These are phyloP conservation scores for Agrocybe pediades DNA, from an alignment of 768 basidiomycete genomes.

Conservation along the genomic window DNA sequence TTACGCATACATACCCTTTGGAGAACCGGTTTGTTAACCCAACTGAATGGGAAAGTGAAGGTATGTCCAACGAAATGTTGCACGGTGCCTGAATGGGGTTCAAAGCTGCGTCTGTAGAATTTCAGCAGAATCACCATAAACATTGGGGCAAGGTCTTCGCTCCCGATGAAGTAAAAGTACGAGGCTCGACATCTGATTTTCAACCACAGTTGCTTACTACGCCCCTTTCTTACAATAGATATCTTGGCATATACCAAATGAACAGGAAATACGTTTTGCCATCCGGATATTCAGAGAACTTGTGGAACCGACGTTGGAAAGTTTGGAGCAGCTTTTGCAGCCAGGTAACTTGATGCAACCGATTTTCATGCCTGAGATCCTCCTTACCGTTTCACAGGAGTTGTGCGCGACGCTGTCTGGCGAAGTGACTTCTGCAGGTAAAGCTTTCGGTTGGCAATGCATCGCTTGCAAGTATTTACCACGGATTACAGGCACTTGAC, in stretches of 20 bases:
- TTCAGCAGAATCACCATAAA: constrained; percentile 66
- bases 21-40: constrained; percentile 84
- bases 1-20: constrained; percentile 79
- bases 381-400: constrained; percentile 29
- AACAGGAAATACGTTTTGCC: constrained; percentile 74
- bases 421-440: constrained; percentile 86
- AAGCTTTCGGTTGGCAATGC: constrained; percentile 20
- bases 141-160: constrained; percentile 83
- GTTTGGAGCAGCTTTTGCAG: constrained; percentile 58
- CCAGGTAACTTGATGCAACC: constrained; percentile 37
- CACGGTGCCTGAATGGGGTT: too few relatives aligned
- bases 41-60: constrained; percentile 72
- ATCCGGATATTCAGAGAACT: constrained; percentile 68
- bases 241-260: constrained; percentile 76
- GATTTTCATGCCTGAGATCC: neutral
- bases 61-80: constrained; percentile 38
- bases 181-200: constrained; percentile 8
- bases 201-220: constrained; percentile 1
- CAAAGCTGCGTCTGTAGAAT: constrained; percentile 44
- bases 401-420: constrained; percentile 64
- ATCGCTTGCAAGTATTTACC: neutral
- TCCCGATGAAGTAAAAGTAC: constrained; percentile 68
- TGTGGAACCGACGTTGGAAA: constrained; percentile 60
- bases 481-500: constrained; percentile 54
- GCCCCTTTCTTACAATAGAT: constrained; percentile 44